Evolutionary conservation across 208 protist genomes (phyloP).

Genomic region (Chromosphaera perkinsii): DNA sequence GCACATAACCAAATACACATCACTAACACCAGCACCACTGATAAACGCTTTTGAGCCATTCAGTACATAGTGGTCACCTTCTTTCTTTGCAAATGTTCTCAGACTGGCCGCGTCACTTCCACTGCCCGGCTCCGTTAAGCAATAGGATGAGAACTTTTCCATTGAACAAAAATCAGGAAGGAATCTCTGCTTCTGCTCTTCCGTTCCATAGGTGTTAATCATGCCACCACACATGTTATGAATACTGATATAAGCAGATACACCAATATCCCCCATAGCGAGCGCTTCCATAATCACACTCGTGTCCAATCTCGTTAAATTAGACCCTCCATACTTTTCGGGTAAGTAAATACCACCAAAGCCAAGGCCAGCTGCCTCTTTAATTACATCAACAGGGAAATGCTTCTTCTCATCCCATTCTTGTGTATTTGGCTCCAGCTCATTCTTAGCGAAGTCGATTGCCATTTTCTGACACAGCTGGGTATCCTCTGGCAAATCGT

Average conservation of each 20-base stretch:
- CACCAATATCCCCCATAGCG: conserved; percentile 39
- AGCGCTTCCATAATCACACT: conserved; percentile 63
- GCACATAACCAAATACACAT: conserved; percentile 67
- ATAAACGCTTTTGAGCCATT: conserved; percentile 73
- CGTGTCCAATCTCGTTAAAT: conserved; percentile 56
- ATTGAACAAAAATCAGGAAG: conserved; percentile 46
- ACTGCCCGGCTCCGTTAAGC: conserved; percentile 64
- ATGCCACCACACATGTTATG: conserved; percentile 71
- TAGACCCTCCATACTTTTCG: conserved; percentile 63
- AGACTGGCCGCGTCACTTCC: conserved; percentile 64
- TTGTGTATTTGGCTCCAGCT: conserved; percentile 53
- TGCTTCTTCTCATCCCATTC: conserved; percentile 63
- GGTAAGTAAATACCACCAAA: conserved; percentile 60
- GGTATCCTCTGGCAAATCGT: too few species aligned
- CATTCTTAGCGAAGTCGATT: conserved; percentile 43
- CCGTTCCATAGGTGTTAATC: conserved; percentile 61
- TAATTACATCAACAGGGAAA: conserved; percentile 60
- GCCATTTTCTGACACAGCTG: conserved; percentile 31
- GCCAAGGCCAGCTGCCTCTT: conserved; percentile 52
- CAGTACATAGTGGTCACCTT: conserved; percentile 62
- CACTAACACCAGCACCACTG: conserved; percentile 53
- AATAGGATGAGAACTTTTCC: conserved; percentile 57
- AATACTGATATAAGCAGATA: conserved; percentile 61
- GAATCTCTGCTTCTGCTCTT: conserved; percentile 50
- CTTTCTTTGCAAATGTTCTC: conserved; percentile 46